Percentiles rank a stretch among this genome's conserved stretches.
phyloP scores from a whole-genome alignment of 805 yeast species.

The Wickerhamiella domercqiae region DNA sequence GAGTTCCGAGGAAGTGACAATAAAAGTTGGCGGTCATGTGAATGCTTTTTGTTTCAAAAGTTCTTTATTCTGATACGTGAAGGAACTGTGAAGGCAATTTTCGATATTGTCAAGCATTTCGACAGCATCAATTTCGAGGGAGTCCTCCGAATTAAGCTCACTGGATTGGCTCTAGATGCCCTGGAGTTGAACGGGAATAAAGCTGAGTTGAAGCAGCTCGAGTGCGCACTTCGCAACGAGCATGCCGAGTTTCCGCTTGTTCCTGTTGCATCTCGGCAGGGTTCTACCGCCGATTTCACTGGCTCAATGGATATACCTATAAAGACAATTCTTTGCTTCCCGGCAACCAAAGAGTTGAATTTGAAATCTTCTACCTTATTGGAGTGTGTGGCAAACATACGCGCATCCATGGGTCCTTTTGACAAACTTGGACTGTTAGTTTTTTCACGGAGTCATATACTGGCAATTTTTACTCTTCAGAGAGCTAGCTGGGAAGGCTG shows the following conservation, averaged over 20 bases:
- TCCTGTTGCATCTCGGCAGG: not conserved
- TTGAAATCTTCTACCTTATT: not conserved
- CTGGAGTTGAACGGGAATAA: not conserved
- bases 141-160: not conserved
- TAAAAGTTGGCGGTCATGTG: not conserved
- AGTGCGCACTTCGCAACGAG: not conserved
- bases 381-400: not conserved
- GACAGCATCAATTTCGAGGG: not conserved
- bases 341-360: not conserved
- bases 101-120: not conserved
- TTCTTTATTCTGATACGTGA: not conserved
- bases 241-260: not conserved
- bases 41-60: slow-evolving; percentile 1
- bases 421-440: slow-evolving; percentile 1
- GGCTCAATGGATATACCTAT: not conserved
- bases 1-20: not conserved
- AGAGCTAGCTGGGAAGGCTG: not conserved
- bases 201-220: not conserved
- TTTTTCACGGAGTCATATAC: not conserved
- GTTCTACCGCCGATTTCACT: not conserved
- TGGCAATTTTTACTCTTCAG: not conserved
- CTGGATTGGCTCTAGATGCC: not conserved
- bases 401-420: not conserved
- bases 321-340: not conserved
- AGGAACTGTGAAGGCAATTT: not conserved